Evolutionary conservation across 768 basidiomycete species (phyloP).

Genomic region (Tricholoma furcatifolium): DNA sequence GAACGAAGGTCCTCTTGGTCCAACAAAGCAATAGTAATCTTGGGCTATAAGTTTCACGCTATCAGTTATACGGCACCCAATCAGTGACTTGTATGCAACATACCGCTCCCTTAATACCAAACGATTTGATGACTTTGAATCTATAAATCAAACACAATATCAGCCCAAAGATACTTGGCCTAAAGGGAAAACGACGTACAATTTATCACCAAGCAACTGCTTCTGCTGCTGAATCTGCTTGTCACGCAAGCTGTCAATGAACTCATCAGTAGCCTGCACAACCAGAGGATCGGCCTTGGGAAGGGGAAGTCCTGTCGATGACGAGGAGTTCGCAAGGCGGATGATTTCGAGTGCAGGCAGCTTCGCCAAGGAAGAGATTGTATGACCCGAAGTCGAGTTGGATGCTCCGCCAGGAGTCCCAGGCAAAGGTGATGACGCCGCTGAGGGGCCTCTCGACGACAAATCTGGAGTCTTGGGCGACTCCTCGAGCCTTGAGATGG

Average conservation of each 20-base stretch:
- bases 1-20: slow-evolving; percentile 85
- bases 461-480: slow-evolving; percentile 78
- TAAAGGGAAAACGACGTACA: slow-evolving; percentile 37
- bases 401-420: slow-evolving; percentile 47
- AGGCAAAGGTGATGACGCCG: slow-evolving; percentile 68
- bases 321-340: slow-evolving; percentile 53
- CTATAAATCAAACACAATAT: slow-evolving; percentile 20
- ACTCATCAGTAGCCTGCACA: slow-evolving; percentile 68
- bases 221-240: slow-evolving; percentile 64
- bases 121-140: slow-evolving; percentile 66
- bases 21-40: slow-evolving; percentile 79
- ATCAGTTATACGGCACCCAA: not conserved
- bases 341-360: slow-evolving; percentile 78
- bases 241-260: slow-evolving; percentile 60
- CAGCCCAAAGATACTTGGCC: not conserved
- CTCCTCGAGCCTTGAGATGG: slow-evolving; percentile 34
- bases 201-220: slow-evolving; percentile 77
- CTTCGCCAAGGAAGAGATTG: slow-evolving; percentile 67
- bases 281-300: slow-evolving; percentile 72
- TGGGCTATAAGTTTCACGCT: slow-evolving; percentile 48
- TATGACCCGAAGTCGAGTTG: slow-evolving; percentile 38
- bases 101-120: slow-evolving; percentile 80
- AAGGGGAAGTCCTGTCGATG: slow-evolving; percentile 52
- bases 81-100: not conserved
- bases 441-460: slow-evolving; percentile 72